Evolutionary conservation across 441 rosid species (phyloP).

Genomic region (Populus trichocarpa): DNA sequence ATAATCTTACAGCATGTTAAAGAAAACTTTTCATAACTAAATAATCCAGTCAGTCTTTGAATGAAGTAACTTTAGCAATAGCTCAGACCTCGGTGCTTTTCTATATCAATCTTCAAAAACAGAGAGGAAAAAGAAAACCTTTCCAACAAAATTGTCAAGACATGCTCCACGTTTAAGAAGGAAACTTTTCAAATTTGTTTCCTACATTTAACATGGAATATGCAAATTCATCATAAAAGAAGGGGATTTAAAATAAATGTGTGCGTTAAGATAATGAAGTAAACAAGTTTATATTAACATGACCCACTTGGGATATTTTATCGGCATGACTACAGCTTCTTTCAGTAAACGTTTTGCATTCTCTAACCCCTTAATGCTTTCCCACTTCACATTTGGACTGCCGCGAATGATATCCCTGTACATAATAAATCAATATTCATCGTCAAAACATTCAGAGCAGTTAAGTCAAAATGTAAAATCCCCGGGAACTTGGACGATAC

Average conservation of each 20-base stretch:
- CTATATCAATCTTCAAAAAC: neutral
- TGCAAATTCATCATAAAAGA: neutral
- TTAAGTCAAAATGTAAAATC: neutral
- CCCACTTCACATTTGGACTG: constrained; percentile 91
- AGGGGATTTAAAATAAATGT: neutral
- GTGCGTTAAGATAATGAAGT: neutral
- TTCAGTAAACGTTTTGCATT: constrained; percentile 83
- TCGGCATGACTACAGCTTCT: constrained; percentile 99
- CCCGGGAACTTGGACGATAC: neutral
- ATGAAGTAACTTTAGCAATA: constrained; percentile 1
- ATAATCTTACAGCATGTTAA: neutral
- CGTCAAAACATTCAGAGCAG: neutral
- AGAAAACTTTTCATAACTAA: neutral
- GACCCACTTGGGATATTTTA: constrained; percentile 89
- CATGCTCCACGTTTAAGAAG: neutral
- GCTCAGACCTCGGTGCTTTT: neutral
- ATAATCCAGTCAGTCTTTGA: neutral
- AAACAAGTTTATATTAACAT: neutral
- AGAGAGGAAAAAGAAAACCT: neutral
- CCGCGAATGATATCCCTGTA: constrained; percentile 90
- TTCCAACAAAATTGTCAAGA: neutral
- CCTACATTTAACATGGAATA: neutral
- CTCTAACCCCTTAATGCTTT: constrained; percentile 84
- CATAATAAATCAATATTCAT: constrained; percentile 10
- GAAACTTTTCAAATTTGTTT: neutral